Conservation (phyloP, 192 early-diverging fungal genomes). For the Linderina pennispora region DNA sequence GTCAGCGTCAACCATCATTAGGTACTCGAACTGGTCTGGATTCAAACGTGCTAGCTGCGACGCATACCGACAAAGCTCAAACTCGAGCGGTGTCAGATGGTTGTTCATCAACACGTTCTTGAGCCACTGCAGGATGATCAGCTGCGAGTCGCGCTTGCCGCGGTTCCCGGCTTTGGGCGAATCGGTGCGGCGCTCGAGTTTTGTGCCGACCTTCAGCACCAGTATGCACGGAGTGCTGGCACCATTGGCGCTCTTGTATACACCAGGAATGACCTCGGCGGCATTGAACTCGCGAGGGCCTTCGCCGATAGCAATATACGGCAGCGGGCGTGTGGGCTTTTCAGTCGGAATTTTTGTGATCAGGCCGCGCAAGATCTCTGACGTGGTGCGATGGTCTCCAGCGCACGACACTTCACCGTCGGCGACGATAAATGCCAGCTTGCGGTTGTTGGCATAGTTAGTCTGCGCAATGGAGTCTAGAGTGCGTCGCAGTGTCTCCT, state of each 20-base stretch:
- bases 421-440: slow-evolving; percentile 76
- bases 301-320: slow-evolving; percentile 70
- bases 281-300: slow-evolving; percentile 67
- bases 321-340: slow-evolving; percentile 32
- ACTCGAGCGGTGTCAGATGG: slow-evolving; percentile 81
- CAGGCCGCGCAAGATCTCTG: slow-evolving; percentile 69
- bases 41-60: slow-evolving; percentile 65
- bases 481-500: slow-evolving; percentile 67
- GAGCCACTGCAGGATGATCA: slow-evolving; percentile 89
- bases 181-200: slow-evolving; percentile 48
- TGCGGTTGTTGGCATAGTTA: slow-evolving; percentile 80
- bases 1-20: slow-evolving; percentile 91
- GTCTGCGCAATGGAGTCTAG: slow-evolving; percentile 81
- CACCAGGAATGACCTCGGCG: slow-evolving; percentile 65
- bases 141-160: slow-evolving; percentile 97
- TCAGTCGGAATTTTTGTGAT: slow-evolving; percentile 46
- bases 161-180: slow-evolving; percentile 78
- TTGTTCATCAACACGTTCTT: slow-evolving; percentile 75
- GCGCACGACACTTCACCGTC: slow-evolving; percentile 83
- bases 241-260: slow-evolving; percentile 56
- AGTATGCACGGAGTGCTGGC: slow-evolving; percentile 60
- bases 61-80: slow-evolving; percentile 78
- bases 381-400: slow-evolving; percentile 62
- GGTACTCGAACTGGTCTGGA: slow-evolving; percentile 69
- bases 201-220: slow-evolving; percentile 67